Evolutionary conservation across 495 filamentous ascomycete genomes (phyloP).

Genomic region (Ramalina peruviana): DNA sequence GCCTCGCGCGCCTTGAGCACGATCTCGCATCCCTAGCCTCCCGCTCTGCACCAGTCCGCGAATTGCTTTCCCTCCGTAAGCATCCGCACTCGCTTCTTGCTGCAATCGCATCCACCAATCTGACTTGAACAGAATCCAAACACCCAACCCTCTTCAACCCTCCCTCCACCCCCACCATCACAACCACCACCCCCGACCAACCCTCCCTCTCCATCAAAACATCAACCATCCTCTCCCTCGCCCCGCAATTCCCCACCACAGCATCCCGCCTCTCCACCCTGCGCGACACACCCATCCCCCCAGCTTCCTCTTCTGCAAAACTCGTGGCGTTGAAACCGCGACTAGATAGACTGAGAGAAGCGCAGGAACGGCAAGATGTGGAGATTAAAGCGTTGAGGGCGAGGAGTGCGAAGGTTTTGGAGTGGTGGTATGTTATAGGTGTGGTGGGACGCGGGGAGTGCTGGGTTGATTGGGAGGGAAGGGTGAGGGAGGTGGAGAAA

Average conservation of each 20-base stretch:
- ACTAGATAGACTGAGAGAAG: conserved; percentile 48
- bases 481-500: conserved; percentile 53
- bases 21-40: conserved; percentile 37
- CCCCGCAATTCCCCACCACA: conserved; percentile 58
- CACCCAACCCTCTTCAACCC: conserved; percentile 46
- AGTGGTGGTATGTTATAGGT: conserved; percentile 67
- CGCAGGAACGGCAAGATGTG: conserved; percentile 58
- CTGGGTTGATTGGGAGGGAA: conserved; percentile 60
- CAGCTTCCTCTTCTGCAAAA: conserved; percentile 47
- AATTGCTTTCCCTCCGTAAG: conserved; percentile 33
- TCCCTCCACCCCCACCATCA: too few species aligned
- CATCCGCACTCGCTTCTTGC: not conserved
- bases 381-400: conserved; percentile 55
- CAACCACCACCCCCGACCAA: conserved; percentile 17
- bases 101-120: not conserved
- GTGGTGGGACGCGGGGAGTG: conserved; percentile 54
- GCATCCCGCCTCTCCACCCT: conserved; percentile 70
- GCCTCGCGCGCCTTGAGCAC: conserved; percentile 51
- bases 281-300: conserved; percentile 62
- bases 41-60: conserved; percentile 32
- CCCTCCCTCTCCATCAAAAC: conserved; percentile 31
- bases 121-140: conserved; percentile 32
- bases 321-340: conserved; percentile 58
- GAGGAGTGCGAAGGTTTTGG: conserved; percentile 57
- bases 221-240: conserved; percentile 62